Percentiles rank a stretch among this genome's conserved stretches.
Evolutionary conservation across 495 filamentous ascomycete species (phyloP).

Genomic region (Aspergillus leporis): DNA sequence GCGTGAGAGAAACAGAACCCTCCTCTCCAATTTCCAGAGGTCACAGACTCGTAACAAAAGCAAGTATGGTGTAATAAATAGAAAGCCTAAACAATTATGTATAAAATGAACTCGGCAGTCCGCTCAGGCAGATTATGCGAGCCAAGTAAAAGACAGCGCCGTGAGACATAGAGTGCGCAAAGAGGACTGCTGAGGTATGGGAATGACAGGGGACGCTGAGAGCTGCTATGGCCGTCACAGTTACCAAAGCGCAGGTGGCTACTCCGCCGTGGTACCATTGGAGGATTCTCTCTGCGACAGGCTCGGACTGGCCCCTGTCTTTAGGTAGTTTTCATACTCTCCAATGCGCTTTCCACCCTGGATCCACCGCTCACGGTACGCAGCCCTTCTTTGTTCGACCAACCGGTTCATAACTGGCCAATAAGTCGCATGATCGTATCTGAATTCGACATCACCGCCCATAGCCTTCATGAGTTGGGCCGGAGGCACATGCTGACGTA

Average conservation of each 20-base stretch:
- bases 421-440: constrained; percentile 83
- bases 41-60: too few relatives aligned
- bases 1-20: too few relatives aligned
- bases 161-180: background rate
- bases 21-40: too few relatives aligned
- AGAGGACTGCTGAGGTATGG: background rate
- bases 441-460: constrained; percentile 66
- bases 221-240: background rate
- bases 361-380: constrained; percentile 69
- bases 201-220: background rate
- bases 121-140: background rate
- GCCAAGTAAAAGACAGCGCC: background rate
- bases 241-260: background rate
- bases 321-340: constrained; percentile 79
- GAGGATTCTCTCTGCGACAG: constrained; percentile 25
- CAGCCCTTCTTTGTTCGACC: constrained; percentile 58
- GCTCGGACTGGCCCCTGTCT: constrained; percentile 55
- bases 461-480: constrained; percentile 69
- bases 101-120: too few relatives aligned
- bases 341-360: constrained; percentile 76
- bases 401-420: constrained; percentile 82
- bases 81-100: too few relatives aligned
- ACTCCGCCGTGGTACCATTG: constrained; percentile 1
- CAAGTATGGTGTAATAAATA: too few relatives aligned
- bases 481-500: constrained; percentile 71